phyloP scores from a whole-genome alignment of 805 yeast genomes.

The Candida silvicultrix region DNA sequence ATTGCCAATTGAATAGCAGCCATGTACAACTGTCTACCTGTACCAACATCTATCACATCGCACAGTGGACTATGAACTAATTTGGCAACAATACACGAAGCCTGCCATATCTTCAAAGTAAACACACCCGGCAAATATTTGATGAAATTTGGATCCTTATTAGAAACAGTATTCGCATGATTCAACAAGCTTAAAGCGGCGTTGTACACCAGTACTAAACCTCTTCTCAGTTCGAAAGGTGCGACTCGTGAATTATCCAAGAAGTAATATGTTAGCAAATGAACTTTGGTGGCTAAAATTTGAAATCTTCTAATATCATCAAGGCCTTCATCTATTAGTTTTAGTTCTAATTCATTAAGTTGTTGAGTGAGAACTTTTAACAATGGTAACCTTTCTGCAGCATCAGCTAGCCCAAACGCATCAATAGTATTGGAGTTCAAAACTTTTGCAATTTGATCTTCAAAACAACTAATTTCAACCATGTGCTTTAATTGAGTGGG shows the following conservation, averaged over 20 bases:
- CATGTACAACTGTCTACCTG: conserved; percentile 66
- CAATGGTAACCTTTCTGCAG: conserved; percentile 69
- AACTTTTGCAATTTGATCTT: conserved; percentile 76
- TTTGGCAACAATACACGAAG: conserved; percentile 77
- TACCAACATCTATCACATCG: conserved; percentile 56
- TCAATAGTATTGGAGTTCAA: conserved; percentile 66
- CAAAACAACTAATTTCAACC: conserved; percentile 80
- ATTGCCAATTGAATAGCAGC: conserved; percentile 62
- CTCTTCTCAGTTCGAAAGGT: conserved; percentile 58
- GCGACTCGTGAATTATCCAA: conserved; percentile 43
- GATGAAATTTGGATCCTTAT: conserved; percentile 54
- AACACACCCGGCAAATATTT: conserved; percentile 80
- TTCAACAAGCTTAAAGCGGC: conserved; percentile 67
- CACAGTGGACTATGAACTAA: conserved; percentile 71
- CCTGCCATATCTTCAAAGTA: conserved; percentile 84
- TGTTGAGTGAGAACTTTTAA: conserved; percentile 65
- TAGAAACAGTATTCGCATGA: conserved; percentile 60
- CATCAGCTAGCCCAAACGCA: conserved; percentile 56
- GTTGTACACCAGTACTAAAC: conserved; percentile 71
- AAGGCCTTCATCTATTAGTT: conserved; percentile 38
- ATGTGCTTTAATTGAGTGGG: conserved; percentile 49
- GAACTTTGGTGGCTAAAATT: conserved; percentile 70
- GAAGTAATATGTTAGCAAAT: conserved; percentile 74
- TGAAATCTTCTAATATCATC: conserved; percentile 71
- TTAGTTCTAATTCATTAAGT: conserved; percentile 68